Percentiles rank a stretch among this genome's conserved stretches.
These are phyloP conservation scores for Botrytis tulipae DNA, from an alignment of 2,329 filamentous ascomycete species.

Conservation along the genomic window DNA sequence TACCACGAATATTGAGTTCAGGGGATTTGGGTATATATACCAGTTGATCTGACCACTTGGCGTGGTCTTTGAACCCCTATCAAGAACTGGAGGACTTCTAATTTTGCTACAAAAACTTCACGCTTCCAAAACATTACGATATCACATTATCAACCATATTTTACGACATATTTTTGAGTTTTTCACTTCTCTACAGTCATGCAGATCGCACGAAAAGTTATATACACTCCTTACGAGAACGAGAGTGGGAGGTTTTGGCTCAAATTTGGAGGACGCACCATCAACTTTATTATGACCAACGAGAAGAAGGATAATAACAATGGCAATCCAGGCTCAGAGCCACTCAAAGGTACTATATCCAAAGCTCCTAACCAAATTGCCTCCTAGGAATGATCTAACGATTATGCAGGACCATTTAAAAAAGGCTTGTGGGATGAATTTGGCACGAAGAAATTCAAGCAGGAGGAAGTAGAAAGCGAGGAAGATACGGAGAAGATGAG, in stretches of 20 bases:
- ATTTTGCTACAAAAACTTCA: background rate
- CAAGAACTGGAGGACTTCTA: background rate
- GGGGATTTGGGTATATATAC: background rate
- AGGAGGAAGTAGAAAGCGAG: background rate
- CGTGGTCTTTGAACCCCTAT: background rate
- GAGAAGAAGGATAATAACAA: background rate
- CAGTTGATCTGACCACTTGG: background rate
- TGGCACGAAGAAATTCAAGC: background rate
- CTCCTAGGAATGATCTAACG: background rate
- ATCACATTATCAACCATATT: background rate
- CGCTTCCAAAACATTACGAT: background rate
- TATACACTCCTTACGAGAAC: background rate
- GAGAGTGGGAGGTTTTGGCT: background rate
- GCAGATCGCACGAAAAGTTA: background rate
- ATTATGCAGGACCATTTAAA: background rate
- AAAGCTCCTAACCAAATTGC: background rate
- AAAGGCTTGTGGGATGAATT: background rate
- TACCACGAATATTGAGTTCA: background rate
- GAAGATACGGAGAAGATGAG: background rate
- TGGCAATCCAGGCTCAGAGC: background rate
- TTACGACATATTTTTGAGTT: background rate
- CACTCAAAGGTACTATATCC: background rate
- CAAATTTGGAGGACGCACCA: background rate
- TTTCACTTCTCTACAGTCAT: background rate
- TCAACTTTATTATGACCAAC: background rate